A percentile compares a stretch with the other conserved stretches of the same genome.
Conservation (phyloP, 345 rosid species). For the Eucalyptus victrix region DNA sequence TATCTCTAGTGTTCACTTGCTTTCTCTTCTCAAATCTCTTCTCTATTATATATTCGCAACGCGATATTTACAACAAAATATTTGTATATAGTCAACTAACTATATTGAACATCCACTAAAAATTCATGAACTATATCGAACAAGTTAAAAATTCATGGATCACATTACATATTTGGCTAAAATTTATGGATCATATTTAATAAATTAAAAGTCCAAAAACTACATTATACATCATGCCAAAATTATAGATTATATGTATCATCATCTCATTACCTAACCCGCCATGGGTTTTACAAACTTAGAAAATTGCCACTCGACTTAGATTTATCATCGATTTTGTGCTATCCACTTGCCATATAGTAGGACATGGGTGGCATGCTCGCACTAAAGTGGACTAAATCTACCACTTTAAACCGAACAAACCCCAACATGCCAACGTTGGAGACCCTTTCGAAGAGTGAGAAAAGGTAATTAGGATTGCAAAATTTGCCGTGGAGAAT, state of each 20-base stretch:
- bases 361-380: background rate
- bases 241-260: too few relatives aligned
- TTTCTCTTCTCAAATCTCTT: too few relatives aligned
- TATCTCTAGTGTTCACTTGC: too few relatives aligned
- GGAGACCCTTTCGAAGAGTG: background rate
- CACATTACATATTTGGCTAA: fast-evolving
- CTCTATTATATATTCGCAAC: too few relatives aligned
- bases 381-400: background rate
- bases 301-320: background rate
- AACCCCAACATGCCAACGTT: background rate
- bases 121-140: fast-evolving
- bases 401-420: background rate
- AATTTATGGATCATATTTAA: too few relatives aligned
- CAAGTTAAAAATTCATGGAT: fast-evolving
- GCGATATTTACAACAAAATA: too few relatives aligned
- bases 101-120: too few relatives aligned
- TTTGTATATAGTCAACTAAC: too few relatives aligned
- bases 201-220: too few relatives aligned
- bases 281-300: background rate
- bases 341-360: background rate
- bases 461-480: background rate
- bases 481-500: background rate
- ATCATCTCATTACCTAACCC: background rate
- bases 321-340: background rate
- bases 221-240: too few relatives aligned